phyloP scores from a whole-genome alignment of 305 asterid species.

The Fraxinus angustifolia region DNA sequence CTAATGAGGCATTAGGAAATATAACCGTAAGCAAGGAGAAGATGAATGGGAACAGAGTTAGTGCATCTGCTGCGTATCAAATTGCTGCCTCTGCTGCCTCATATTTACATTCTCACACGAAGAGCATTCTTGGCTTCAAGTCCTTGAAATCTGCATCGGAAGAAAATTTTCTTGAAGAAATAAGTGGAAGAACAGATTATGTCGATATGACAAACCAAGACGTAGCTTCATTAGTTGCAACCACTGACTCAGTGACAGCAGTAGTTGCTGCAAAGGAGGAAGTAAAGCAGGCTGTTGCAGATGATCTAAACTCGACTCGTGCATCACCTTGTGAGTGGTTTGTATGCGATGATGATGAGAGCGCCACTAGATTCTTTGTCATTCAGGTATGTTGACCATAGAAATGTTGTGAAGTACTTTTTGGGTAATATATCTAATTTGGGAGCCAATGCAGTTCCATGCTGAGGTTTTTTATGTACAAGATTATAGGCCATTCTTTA shows the following conservation, averaged over 20 bases:
- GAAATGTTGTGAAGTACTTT: neutral
- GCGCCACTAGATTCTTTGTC: slow-evolving; percentile 73
- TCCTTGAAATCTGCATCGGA: slow-evolving; percentile 30
- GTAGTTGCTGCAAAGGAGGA: slow-evolving; percentile 99
- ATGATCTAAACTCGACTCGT: slow-evolving; percentile 64
- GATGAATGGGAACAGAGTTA: slow-evolving; percentile 35
- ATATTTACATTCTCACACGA: slow-evolving; percentile 79
- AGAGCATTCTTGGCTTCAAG: slow-evolving; percentile 55
- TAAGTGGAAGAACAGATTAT: slow-evolving; percentile 12
- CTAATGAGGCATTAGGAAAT: slow-evolving; percentile 22
- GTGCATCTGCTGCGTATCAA: slow-evolving; percentile 67
- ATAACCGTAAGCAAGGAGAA: slow-evolving; percentile 24
- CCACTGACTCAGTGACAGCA: slow-evolving; percentile 86
- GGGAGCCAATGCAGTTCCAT: neutral
- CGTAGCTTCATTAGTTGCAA: slow-evolving; percentile 70
- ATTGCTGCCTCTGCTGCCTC: slow-evolving; percentile 96
- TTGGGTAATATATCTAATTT: neutral
- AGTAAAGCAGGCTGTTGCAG: slow-evolving; percentile 97
- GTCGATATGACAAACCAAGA: slow-evolving; percentile 44
- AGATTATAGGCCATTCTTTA: neutral
- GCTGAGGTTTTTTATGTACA: neutral
- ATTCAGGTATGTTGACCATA: slow-evolving; percentile 52
- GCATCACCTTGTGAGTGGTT: slow-evolving; percentile 96
- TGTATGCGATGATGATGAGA: slow-evolving; percentile 77
- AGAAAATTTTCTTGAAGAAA: slow-evolving; percentile 24